Evolutionary conservation across 164 flowering plant genomes (phyloP).

Genomic region (Brasenia schreberi): DNA sequence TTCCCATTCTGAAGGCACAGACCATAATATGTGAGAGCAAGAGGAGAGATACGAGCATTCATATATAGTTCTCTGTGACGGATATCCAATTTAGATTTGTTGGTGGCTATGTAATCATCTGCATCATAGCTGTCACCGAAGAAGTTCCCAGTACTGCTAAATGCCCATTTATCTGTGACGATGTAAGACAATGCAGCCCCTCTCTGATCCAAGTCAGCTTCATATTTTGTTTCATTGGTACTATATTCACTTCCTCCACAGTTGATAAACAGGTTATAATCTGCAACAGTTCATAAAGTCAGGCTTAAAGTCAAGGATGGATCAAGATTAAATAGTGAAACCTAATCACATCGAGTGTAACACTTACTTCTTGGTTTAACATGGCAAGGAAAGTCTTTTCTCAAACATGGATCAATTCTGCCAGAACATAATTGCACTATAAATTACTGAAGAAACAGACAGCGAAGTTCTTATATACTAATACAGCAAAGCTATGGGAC

Average conservation of each 20-base stretch:
- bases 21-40: slow-evolving; percentile 50
- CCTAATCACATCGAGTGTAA: background rate
- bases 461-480: too few species aligned
- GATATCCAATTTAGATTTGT: slow-evolving; percentile 15
- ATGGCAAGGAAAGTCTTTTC: background rate
- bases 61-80: slow-evolving; percentile 19
- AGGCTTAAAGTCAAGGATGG: background rate
- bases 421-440: background rate
- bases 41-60: slow-evolving; percentile 44
- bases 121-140: slow-evolving; percentile 13
- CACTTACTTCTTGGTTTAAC: background rate
- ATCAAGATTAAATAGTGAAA: background rate
- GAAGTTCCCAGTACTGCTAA: slow-evolving; percentile 59
- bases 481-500: too few species aligned
- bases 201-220: slow-evolving; percentile 1
- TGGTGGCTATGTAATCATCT: slow-evolving; percentile 13
- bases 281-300: background rate
- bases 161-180: slow-evolving; percentile 30
- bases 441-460: background rate
- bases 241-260: slow-evolving; percentile 23
- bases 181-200: slow-evolving; percentile 10
- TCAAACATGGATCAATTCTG: slow-evolving; percentile 7
- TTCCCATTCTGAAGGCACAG: slow-evolving; percentile 39
- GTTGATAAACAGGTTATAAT: slow-evolving; percentile 26
- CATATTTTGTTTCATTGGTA: slow-evolving; percentile 7